A percentile compares a stretch with the other conserved stretches of the same genome.
Evolutionary conservation across 129 eudicot genomes (phyloP).

Genomic region (Deinandra increscens): DNA sequence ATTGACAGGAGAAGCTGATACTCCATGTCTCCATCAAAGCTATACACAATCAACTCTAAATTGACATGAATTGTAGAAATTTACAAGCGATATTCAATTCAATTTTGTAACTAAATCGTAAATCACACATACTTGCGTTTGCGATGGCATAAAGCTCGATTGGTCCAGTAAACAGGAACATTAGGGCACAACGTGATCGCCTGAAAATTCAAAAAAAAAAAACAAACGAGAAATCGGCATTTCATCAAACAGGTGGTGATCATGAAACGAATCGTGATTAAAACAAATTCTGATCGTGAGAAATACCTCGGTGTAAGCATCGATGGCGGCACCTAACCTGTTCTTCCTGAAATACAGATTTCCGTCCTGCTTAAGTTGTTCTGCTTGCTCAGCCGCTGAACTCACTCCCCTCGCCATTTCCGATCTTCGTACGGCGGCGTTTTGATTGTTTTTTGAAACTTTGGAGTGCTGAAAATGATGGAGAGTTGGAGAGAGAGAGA

Average conservation of each 20-base stretch:
- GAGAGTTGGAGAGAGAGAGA: not conserved
- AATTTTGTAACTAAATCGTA: not conserved
- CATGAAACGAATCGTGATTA: not conserved
- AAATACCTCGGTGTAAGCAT: conserved; percentile 81
- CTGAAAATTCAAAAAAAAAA: conserved; percentile 40
- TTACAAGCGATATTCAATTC: conserved; percentile 3
- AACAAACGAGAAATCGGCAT: conserved; percentile 3
- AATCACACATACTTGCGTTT: conserved; percentile 52
- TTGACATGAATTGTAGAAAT: not conserved
- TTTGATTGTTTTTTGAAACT: not conserved
- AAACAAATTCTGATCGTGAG: not conserved
- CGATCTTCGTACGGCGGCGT: conserved; percentile 4
- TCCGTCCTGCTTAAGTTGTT: conserved; percentile 70
- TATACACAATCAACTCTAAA: conserved; percentile 17
- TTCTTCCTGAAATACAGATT: conserved; percentile 58
- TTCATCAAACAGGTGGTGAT: conserved; percentile 24
- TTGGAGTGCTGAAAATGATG: not conserved
- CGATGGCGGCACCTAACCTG: conserved; percentile 78
- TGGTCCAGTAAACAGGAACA: conserved; percentile 80
- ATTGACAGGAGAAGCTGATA: not conserved
- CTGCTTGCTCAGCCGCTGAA: conserved; percentile 66
- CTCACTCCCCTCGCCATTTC: conserved; percentile 32
- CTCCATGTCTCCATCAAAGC: not conserved
- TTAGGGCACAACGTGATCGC: conserved; percentile 91
- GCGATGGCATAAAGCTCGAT: conserved; percentile 83